These are phyloP conservation scores for Eutypella sp. DNA, from an alignment of 2,329 filamentous ascomycete genomes.

Conservation along the genomic window DNA sequence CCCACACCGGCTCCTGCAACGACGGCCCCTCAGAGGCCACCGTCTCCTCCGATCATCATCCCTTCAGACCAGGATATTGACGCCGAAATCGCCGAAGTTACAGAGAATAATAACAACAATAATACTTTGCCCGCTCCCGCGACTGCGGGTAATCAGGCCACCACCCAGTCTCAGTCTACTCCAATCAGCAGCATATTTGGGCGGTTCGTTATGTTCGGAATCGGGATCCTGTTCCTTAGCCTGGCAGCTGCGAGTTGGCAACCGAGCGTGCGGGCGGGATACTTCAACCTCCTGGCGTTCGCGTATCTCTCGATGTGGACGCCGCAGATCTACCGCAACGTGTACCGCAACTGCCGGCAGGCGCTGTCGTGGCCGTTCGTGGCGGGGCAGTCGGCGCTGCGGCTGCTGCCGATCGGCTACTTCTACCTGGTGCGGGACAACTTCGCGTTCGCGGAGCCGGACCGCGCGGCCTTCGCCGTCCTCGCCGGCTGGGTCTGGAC, in stretches of 20 bases:
- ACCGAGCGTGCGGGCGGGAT: conserved; percentile 46
- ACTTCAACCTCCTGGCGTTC: conserved; percentile 62
- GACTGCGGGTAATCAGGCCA: conserved; percentile 24
- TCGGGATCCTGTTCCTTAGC: conserved; percentile 52
- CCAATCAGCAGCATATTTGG: conserved; percentile 53
- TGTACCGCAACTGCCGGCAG: conserved; percentile 83
- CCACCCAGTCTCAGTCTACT: conserved; percentile 23
- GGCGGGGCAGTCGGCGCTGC: conserved; percentile 72
- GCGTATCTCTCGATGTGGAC: conserved; percentile 85
- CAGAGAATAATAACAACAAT: conserved; percentile 21
- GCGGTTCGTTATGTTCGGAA: conserved; percentile 51
- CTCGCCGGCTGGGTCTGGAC: conserved; percentile 79
- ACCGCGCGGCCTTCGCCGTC: conserved; percentile 58
- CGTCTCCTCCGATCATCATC: conserved; percentile 49
- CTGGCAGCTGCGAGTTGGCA: conserved; percentile 59
- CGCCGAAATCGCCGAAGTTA: conserved; percentile 49
- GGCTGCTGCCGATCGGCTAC: conserved; percentile 77
- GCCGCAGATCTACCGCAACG: conserved; percentile 88
- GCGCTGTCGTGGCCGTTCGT: conserved; percentile 92
- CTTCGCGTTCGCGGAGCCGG: conserved; percentile 70
- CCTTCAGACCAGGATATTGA: conserved; percentile 61
- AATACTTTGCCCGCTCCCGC: conserved; percentile 23
- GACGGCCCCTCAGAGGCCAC: conserved; percentile 16
- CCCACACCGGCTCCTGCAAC: conserved; percentile 16
- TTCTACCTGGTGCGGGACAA: conserved; percentile 78